A percentile compares a stretch with the other conserved stretches of the same genome.
Evolutionary conservation across 2,329 filamentous ascomycete species (phyloP).

Genomic region (Fusarium burgessii): DNA sequence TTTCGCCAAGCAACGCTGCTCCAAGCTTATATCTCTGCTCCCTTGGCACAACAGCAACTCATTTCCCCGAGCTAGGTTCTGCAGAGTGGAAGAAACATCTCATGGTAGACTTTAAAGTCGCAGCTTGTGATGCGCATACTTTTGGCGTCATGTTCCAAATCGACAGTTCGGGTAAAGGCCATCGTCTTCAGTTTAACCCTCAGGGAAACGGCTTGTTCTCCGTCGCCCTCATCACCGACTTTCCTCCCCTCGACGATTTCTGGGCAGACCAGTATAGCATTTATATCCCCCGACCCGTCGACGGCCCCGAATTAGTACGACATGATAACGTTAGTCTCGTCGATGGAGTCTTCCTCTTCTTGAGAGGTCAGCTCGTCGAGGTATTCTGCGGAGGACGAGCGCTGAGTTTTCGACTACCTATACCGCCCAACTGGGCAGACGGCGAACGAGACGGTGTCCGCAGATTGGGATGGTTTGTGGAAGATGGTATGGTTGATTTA

Average conservation of each 20-base stretch:
- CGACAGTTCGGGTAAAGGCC: conserved; percentile 45
- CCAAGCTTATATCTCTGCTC: conserved; percentile 45
- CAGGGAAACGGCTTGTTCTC: conserved; percentile 41
- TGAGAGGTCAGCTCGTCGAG: conserved; percentile 46
- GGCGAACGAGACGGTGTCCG: conserved; percentile 27
- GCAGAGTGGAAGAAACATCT: conserved; percentile 36
- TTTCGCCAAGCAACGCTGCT: conserved; percentile 40
- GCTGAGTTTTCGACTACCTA: conserved; percentile 47
- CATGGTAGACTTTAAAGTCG: conserved; percentile 43
- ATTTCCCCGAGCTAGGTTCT: conserved; percentile 41
- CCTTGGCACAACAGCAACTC: conserved; percentile 42
- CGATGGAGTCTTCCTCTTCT: conserved; percentile 43
- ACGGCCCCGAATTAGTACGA: conserved; percentile 52
- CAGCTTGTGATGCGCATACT: conserved; percentile 44
- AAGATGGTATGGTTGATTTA: conserved; percentile 48
- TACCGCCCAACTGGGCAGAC: conserved; percentile 19
- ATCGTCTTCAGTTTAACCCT: conserved; percentile 44
- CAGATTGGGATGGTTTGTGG: conserved; percentile 49
- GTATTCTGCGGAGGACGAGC: conserved; percentile 49
- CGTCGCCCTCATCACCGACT: conserved; percentile 48
- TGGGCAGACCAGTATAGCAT: conserved; percentile 54
- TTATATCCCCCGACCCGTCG: conserved; percentile 49
- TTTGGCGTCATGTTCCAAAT: conserved; percentile 48
- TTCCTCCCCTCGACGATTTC: conserved; percentile 53
- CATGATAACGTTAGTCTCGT: conserved; percentile 48